A percentile compares a stretch with the other conserved stretches of the same genome.
Conservation (phyloP, 768 basidiomycete genomes). For the Coprinopsis sp. region DNA sequence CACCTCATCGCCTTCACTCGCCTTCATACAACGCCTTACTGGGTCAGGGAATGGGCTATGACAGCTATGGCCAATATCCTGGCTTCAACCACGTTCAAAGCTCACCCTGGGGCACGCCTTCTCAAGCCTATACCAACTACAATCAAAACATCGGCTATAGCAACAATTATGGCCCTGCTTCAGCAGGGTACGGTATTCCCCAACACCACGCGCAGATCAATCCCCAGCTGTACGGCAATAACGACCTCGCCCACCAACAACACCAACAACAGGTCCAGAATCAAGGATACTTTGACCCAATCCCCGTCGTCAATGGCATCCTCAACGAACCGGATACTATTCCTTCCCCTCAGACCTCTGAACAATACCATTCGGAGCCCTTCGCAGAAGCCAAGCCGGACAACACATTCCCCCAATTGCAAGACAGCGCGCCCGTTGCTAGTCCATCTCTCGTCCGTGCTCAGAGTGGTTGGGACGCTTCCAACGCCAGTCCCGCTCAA, state of each 20-base stretch:
- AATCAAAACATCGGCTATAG: neutral
- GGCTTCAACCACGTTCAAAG: constrained; percentile 12
- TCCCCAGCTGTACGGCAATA: constrained; percentile 1
- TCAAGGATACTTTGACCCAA: constrained; percentile 5
- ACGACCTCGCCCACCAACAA: neutral
- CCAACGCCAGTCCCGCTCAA: constrained; percentile 22
- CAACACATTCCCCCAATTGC: neutral
- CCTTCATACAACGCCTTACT: constrained; percentile 19
- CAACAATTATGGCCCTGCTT: neutral
- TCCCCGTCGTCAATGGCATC: neutral
- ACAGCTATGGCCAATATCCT: constrained; percentile 8
- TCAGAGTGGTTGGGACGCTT: constrained; percentile 1
- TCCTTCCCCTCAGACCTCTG: neutral
- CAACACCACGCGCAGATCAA: constrained; percentile 2
- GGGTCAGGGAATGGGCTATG: constrained; percentile 12
- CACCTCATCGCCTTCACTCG: constrained; percentile 11
- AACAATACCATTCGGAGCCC: neutral
- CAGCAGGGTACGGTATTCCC: neutral
- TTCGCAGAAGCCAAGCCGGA: neutral
- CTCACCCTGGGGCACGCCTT: constrained; percentile 11
- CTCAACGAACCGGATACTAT: neutral
- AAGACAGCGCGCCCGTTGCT: no score
- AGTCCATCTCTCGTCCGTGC: neutral
- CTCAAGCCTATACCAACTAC: constrained; percentile 1
- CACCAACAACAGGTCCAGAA: neutral